phyloP scores from a whole-genome alignment of 371 early-diverging fungal species.

The Thermomucor indicae-seudaticae region DNA sequence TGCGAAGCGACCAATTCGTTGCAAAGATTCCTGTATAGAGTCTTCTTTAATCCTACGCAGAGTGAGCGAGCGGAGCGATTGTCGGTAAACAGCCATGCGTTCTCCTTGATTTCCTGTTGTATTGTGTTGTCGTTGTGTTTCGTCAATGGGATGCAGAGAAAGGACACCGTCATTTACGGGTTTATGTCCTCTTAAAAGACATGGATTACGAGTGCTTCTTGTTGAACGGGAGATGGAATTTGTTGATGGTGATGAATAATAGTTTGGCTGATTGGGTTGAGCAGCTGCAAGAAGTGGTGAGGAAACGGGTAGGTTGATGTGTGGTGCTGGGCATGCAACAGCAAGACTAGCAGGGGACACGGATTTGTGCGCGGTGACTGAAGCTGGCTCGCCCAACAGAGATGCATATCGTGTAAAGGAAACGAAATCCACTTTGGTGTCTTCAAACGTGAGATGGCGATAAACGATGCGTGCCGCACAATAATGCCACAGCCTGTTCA shows the following conservation, averaged over 20 bases:
- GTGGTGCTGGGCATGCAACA: not conserved
- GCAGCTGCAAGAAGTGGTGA: not conserved
- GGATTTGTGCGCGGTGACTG: not conserved
- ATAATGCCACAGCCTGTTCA: slow-evolving; percentile 41
- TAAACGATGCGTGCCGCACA: slow-evolving; percentile 29
- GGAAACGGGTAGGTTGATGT: not conserved
- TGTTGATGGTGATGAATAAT: slow-evolving; percentile 1
- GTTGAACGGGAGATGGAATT: not conserved
- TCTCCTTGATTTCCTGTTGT: not conserved
- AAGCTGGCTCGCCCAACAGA: not conserved
- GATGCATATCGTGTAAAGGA: slow-evolving; percentile 10
- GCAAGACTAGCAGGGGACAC: too few relatives aligned
- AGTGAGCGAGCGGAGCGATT: slow-evolving; percentile 25
- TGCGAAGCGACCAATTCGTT: slow-evolving; percentile 14
- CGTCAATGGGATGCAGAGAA: not conserved
- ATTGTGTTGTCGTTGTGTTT: not conserved
- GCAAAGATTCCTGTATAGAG: slow-evolving; percentile 24
- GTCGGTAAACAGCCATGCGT: slow-evolving; percentile 14
- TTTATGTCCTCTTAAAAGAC: too few relatives aligned
- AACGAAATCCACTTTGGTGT: slow-evolving; percentile 12
- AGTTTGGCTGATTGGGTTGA: not conserved
- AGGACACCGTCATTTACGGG: too few relatives aligned
- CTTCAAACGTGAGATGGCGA: slow-evolving; percentile 31
- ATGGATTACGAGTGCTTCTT: too few relatives aligned
- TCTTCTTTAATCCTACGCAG: slow-evolving; percentile 39